These are phyloP conservation scores for Xylaria telfairii DNA, from an alignment of 495 filamentous ascomycete genomes.

Conservation along the genomic window DNA sequence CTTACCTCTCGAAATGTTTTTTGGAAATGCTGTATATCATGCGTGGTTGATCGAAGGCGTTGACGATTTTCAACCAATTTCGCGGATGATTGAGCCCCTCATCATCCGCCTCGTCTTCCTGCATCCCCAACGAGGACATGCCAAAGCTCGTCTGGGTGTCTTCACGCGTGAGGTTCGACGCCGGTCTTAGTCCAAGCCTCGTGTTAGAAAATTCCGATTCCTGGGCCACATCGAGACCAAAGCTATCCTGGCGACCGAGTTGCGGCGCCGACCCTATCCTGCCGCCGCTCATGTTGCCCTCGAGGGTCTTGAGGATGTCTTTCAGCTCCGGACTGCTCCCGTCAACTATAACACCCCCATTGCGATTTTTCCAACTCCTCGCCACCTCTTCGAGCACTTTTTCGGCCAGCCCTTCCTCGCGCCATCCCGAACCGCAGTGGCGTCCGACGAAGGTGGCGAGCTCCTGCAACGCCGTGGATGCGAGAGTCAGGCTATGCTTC, in stretches of 20 bases:
- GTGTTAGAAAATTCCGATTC: slow-evolving; percentile 49
- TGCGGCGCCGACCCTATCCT: slow-evolving; percentile 59
- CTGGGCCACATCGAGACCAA: slow-evolving; percentile 48
- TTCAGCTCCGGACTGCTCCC: slow-evolving; percentile 78
- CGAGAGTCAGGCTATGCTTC: slow-evolving; percentile 94
- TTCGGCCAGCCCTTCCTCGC: slow-evolving; percentile 92
- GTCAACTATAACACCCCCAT: slow-evolving; percentile 87
- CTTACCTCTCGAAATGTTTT: slow-evolving; percentile 85
- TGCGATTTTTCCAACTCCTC: slow-evolving; percentile 83
- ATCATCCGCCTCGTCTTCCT: slow-evolving; percentile 67
- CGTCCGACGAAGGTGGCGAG: slow-evolving; percentile 89
- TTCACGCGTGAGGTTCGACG: slow-evolving; percentile 48
- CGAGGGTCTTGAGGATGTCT: slow-evolving; percentile 78
- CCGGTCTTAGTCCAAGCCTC: slow-evolving; percentile 51
- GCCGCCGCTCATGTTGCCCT: slow-evolving; percentile 83
- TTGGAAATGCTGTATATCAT: slow-evolving; percentile 83
- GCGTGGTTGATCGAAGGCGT: slow-evolving; percentile 85
- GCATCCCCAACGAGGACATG: slow-evolving; percentile 63
- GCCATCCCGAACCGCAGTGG: slow-evolving; percentile 94
- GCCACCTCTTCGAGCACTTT: slow-evolving; percentile 91
- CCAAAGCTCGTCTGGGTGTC: slow-evolving; percentile 70
- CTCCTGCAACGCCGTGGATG: slow-evolving; percentile 81
- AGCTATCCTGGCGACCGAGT: slow-evolving; percentile 65
- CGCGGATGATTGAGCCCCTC: slow-evolving; percentile 66
- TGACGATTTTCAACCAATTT: slow-evolving; percentile 77